These are phyloP conservation scores for Russula ochroleuca DNA, from an alignment of 768 basidiomycete genomes.

Conservation along the genomic window DNA sequence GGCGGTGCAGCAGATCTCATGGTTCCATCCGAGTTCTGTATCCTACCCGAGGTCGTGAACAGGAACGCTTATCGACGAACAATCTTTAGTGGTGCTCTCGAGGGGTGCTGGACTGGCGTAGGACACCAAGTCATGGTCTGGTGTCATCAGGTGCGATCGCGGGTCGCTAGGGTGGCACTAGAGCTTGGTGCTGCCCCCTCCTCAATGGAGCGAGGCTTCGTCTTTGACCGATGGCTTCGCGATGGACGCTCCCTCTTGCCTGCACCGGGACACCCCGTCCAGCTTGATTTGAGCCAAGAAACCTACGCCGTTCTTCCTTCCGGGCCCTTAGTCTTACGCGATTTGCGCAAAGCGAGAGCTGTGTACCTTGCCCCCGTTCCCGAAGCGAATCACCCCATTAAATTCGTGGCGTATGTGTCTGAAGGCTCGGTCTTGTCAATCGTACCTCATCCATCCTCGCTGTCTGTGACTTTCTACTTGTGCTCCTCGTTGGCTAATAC, in stretches of 20 bases:
- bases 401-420: conserved; percentile 56
- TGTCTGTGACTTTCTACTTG: conserved; percentile 45
- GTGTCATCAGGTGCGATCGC: conserved; percentile 97
- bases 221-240: conserved; percentile 65
- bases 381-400: conserved; percentile 26
- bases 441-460: conserved; percentile 44
- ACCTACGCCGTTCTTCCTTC: conserved; percentile 38
- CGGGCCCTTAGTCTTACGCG: conserved; percentile 41
- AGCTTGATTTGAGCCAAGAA: conserved; percentile 12
- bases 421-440: conserved; percentile 51
- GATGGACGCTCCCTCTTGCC: conserved; percentile 51
- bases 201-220: conserved; percentile 33
- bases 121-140: conserved; percentile 97
- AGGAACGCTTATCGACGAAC: conserved; percentile 46
- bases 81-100: conserved; percentile 80
- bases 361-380: conserved; percentile 52
- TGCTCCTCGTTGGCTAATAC: conserved; percentile 37
- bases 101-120: conserved; percentile 92
- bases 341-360: conserved; percentile 40
- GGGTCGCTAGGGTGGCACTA: conserved; percentile 72
- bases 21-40: conserved; percentile 87
- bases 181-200: conserved; percentile 48
- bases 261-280: background rate
- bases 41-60: conserved; percentile 41
- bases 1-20: conserved; percentile 90